Evolutionary conservation across 225 moss, liverwort and hornwort genomes (phyloP).

Genomic region (Polytrichum commune): DNA sequence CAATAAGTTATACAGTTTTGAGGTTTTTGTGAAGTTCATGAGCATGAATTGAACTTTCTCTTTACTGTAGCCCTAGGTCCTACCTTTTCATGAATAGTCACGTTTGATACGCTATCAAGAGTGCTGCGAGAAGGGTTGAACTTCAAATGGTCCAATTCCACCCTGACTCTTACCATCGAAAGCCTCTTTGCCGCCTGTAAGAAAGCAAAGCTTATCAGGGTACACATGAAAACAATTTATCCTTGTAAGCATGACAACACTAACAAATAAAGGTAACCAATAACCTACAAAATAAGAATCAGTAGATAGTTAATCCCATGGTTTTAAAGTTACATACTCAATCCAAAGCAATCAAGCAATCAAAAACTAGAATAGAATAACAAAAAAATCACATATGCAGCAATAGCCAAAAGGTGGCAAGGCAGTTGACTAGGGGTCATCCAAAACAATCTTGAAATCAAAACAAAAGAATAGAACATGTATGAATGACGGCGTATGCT

Average conservation of each 20-base stretch:
- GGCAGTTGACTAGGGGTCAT: too few species aligned
- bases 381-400: too few species aligned
- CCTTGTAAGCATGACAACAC: constrained; percentile 3
- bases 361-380: too few species aligned
- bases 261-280: background rate
- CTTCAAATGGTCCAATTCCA: constrained; percentile 40
- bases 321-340: too few species aligned
- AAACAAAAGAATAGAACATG: too few species aligned
- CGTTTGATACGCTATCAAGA: background rate
- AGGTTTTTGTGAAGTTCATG: background rate
- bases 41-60: constrained; percentile 33
- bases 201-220: constrained; percentile 12
- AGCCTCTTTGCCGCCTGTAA: constrained; percentile 44
- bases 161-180: constrained; percentile 27
- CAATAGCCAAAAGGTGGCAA: too few species aligned
- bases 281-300: too few species aligned
- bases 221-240: constrained; percentile 4
- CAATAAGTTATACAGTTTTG: too few species aligned
- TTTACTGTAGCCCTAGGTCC: constrained; percentile 22
- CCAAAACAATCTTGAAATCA: too few species aligned
- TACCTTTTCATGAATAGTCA: constrained; percentile 11
- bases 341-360: background rate
- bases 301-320: too few species aligned
- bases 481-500: too few species aligned
- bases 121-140: constrained; percentile 39